Conservation (phyloP, 202 grass and related monocot species). For the Dendrocalamus latiflorus region DNA sequence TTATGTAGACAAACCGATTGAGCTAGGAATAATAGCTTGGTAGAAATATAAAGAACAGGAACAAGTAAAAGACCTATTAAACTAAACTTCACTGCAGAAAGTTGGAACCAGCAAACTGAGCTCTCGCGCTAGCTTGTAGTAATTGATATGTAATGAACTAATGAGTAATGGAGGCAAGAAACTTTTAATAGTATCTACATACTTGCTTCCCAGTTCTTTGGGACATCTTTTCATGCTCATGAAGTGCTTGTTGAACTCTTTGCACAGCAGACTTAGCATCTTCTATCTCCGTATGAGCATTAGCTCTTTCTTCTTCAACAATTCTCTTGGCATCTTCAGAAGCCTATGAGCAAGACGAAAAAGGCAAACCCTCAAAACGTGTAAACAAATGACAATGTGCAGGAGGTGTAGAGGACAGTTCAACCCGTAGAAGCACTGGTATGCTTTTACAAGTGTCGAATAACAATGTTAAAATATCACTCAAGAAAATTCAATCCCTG, state of each 20-base stretch:
- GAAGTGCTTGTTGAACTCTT: slow-evolving; percentile 88
- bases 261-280: slow-evolving; percentile 64
- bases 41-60: background rate
- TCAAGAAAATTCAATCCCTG: background rate
- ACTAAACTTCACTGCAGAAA: background rate
- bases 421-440: background rate
- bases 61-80: background rate
- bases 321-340: no score
- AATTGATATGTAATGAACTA: no score
- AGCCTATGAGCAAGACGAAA: slow-evolving; percentile 47
- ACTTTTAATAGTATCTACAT: background rate
- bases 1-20: background rate
- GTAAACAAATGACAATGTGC: slow-evolving; percentile 13
- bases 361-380: slow-evolving; percentile 7
- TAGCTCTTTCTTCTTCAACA: slow-evolving; percentile 89
- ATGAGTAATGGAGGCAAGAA: background rate
- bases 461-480: background rate
- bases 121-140: no score
- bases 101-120: background rate
- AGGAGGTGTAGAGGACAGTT: background rate
- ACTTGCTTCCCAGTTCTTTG: slow-evolving; percentile 63
- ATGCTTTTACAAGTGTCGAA: background rate
- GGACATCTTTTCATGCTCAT: slow-evolving; percentile 64
- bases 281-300: slow-evolving; percentile 80
- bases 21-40: background rate